Evolutionary conservation across 2,329 filamentous ascomycete species (phyloP).

Genomic region (Colletotrichum ledebouriae): DNA sequence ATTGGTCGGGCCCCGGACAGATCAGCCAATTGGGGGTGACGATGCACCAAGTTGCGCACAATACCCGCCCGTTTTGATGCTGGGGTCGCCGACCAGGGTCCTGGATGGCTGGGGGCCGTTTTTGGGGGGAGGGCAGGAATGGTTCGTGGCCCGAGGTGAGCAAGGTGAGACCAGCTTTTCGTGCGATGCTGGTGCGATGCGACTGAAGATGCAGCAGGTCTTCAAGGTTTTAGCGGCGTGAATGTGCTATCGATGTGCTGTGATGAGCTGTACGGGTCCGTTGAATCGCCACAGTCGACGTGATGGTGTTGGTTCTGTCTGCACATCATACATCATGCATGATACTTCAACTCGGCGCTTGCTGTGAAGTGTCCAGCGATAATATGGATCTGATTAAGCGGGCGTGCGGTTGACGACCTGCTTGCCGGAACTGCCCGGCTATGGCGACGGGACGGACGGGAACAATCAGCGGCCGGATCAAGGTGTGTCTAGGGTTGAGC

Average conservation of each 20-base stretch:
- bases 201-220: conserved; percentile 19
- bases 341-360: conserved; percentile 27
- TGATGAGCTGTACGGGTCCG: neutral
- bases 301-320: conserved; percentile 14
- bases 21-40: conserved; percentile 35
- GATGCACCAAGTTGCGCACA: conserved; percentile 37
- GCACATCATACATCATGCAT: neutral
- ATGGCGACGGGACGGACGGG: conserved; percentile 21
- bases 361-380: conserved; percentile 20
- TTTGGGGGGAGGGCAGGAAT: neutral
- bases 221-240: neutral
- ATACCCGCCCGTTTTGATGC: conserved; percentile 33
- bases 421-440: neutral
- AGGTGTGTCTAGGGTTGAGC: too few species aligned
- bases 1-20: conserved; percentile 30
- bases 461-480: conserved; percentile 10
- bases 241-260: neutral
- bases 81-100: conserved; percentile 15
- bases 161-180: conserved; percentile 27
- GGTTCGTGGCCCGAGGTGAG: conserved; percentile 16
- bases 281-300: neutral
- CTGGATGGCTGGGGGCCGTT: conserved; percentile 22
- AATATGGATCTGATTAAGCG: conserved; percentile 26
- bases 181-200: conserved; percentile 40
- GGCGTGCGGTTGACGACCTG: conserved; percentile 4